Percentiles rank a stretch among this genome's conserved stretches.
Evolutionary conservation across 257 asterid genomes (phyloP).

Genomic region (Ehretia macrophylla): DNA sequence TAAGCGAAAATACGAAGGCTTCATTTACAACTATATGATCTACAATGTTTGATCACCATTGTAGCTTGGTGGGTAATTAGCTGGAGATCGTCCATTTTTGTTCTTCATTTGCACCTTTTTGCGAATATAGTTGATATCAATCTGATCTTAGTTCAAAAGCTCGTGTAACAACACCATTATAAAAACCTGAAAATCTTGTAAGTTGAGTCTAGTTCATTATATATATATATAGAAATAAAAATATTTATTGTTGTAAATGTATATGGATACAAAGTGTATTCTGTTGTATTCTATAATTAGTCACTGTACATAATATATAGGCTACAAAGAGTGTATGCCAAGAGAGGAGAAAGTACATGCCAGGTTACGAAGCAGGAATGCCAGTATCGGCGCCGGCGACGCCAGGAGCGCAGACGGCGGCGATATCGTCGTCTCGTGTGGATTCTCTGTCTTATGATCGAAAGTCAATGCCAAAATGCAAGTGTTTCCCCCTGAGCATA

Average conservation of each 20-base stretch:
- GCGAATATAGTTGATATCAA: no score
- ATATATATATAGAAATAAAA: neutral
- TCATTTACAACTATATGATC: no score
- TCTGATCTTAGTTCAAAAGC: slow-evolving; percentile 1
- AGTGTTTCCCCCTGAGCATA: slow-evolving; percentile 70
- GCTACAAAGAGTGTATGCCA: no score
- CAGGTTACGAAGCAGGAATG: slow-evolving; percentile 49
- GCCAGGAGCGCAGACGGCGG: slow-evolving; percentile 85
- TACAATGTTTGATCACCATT: no score
- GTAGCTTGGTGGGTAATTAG: no score
- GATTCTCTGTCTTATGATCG: slow-evolving; percentile 75
- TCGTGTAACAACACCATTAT: slow-evolving; percentile 26
- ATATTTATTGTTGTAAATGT: neutral
- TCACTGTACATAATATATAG: no score
- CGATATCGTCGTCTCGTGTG: slow-evolving; percentile 49
- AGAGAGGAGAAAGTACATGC: slow-evolving; percentile 33
- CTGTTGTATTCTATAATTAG: no score
- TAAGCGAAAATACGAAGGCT: no score
- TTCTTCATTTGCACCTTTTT: no score
- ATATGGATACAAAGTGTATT: no score
- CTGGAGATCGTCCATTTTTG: no score
- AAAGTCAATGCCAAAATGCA: slow-evolving; percentile 92
- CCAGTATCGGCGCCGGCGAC: slow-evolving; percentile 73
- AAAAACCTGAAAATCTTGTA: slow-evolving; percentile 37
- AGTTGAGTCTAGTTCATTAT: slow-evolving; percentile 11